Evolutionary conservation across 73 alveolate genomes (phyloP).

Genomic region (Symbiodinium pilosum): DNA sequence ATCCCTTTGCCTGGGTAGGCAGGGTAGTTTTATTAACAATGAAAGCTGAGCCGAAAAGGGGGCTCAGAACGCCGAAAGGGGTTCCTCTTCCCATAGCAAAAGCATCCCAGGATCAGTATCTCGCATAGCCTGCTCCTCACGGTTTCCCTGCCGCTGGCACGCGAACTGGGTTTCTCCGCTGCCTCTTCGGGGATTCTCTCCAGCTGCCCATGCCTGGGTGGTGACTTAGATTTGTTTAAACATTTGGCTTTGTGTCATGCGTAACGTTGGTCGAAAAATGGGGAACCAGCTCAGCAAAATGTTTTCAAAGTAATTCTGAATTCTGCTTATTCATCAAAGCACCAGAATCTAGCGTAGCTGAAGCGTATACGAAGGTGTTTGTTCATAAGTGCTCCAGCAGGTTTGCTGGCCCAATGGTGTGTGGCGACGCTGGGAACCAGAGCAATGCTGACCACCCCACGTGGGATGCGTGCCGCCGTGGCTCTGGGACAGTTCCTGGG

Average conservation of each 20-base stretch:
- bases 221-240: neutral
- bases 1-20: no score
- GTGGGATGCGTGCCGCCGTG: neutral
- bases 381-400: no score
- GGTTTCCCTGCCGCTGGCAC: neutral
- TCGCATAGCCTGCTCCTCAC: neutral
- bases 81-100: neutral
- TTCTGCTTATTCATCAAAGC: no score
- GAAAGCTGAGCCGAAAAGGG: no score
- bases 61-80: no score
- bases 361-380: no score
- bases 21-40: no score
- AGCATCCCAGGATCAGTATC: neutral
- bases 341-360: no score
- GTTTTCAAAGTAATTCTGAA: no score
- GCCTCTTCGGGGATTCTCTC: neutral
- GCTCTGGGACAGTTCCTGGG: neutral
- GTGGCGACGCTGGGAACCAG: neutral
- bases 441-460: neutral
- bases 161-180: neutral
- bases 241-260: no score
- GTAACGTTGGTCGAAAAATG: no score
- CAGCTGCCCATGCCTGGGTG: neutral
- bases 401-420: neutral
- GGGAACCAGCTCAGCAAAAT: no score